Evolutionary conservation across 106 monocot species (phyloP).

Genomic region (Dendrobium catenatum): DNA sequence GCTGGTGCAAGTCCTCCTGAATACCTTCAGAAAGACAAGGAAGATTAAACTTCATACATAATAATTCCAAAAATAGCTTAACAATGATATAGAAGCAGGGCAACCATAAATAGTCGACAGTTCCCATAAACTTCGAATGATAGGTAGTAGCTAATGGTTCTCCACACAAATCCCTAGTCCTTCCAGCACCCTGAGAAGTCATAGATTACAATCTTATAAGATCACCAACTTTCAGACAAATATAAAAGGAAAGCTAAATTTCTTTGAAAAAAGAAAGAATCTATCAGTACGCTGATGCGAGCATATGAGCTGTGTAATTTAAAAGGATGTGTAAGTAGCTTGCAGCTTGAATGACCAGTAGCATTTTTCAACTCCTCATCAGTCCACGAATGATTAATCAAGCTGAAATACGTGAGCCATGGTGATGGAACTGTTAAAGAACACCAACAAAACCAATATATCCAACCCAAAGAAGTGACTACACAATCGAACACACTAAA

Average conservation of each 20-base stretch:
- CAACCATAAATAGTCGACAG: conserved; percentile 60
- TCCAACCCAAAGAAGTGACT: neutral
- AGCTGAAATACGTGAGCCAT: conserved; percentile 15
- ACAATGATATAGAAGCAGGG: neutral
- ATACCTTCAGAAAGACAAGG: conserved; percentile 31
- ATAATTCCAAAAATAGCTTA: neutral
- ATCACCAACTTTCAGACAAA: neutral
- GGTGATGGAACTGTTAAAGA: neutral
- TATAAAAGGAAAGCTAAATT: neutral
- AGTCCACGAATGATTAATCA: conserved; percentile 24
- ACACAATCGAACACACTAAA: neutral
- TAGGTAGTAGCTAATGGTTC: conserved; percentile 57
- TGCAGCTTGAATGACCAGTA: conserved; percentile 28
- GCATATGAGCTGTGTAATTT: conserved; percentile 47
- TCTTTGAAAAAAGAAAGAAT: neutral
- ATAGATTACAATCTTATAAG: neutral
- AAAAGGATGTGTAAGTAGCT: conserved; percentile 35
- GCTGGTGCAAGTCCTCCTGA: conserved; percentile 38
- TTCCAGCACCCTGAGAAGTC: conserved; percentile 30
- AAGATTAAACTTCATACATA: neutral
- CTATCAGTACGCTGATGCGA: conserved; percentile 25
- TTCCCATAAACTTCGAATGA: conserved; percentile 56
- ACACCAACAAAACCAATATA: neutral
- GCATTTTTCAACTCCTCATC: conserved; percentile 45
- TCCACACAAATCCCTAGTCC: conserved; percentile 30